Conservation (phyloP, 2,329 filamentous ascomycete species). For the Chaetomium strumarium region DNA sequence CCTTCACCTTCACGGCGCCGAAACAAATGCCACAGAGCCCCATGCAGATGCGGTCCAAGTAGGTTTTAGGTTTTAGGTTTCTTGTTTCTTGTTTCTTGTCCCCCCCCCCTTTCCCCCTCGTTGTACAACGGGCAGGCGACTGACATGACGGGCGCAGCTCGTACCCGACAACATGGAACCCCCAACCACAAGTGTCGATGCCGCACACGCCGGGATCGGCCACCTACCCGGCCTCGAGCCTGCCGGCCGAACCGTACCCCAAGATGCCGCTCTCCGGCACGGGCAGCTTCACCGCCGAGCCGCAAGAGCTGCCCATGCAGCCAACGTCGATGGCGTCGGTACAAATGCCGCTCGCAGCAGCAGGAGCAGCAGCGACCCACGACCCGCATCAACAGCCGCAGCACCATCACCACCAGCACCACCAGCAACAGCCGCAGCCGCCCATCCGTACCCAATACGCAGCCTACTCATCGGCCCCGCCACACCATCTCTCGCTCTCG, state of each 20-base stretch:
- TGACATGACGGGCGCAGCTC: constrained; percentile 41
- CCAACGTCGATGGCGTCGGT: constrained; percentile 50
- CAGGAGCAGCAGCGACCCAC: constrained; percentile 40
- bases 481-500: constrained; percentile 43
- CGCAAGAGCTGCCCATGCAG: constrained; percentile 48
- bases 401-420: not conserved
- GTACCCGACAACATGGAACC: constrained; percentile 51
- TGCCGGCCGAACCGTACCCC: constrained; percentile 46
- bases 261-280: constrained; percentile 48
- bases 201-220: constrained; percentile 45
- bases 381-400: constrained; percentile 35
- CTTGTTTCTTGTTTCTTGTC: no score
- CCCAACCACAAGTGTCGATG: constrained; percentile 39
- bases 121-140: constrained; percentile 9
- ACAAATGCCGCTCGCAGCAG: constrained; percentile 44
- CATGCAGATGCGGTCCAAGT: constrained; percentile 55
- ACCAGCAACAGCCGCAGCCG: constrained; percentile 25
- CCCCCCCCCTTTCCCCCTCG: no score
- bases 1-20: constrained; percentile 53
- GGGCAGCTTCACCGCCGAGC: constrained; percentile 44
- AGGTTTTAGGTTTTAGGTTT: no score
- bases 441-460: constrained; percentile 50
- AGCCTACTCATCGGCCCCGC: constrained; percentile 44
- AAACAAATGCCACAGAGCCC: constrained; percentile 48
- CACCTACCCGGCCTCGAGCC: constrained; percentile 46